phyloP scores from a whole-genome alignment of 2,329 filamentous ascomycete genomes.

The Corinectria fuckeliana region DNA sequence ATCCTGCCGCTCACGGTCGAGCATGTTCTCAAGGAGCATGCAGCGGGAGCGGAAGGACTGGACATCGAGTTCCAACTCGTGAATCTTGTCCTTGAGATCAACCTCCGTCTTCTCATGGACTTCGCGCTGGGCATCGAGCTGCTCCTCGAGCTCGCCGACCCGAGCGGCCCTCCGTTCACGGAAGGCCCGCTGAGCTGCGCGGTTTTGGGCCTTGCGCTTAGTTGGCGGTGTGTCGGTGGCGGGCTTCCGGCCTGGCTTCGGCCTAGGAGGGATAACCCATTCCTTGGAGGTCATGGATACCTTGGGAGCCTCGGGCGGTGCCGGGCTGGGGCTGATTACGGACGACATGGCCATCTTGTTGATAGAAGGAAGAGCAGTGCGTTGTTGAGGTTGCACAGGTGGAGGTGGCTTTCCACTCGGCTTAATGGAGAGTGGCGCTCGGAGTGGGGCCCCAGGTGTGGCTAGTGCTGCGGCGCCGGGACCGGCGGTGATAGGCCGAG shows the following conservation, averaged over 20 bases:
- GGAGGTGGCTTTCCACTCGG: constrained; percentile 38
- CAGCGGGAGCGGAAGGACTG: constrained; percentile 70
- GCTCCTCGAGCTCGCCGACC: constrained; percentile 76
- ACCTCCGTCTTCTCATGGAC: constrained; percentile 63
- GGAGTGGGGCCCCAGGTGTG: constrained; percentile 33
- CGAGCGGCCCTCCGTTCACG: constrained; percentile 85
- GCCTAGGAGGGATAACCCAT: constrained; percentile 84
- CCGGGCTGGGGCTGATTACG: constrained; percentile 50
- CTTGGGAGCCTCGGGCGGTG: constrained; percentile 51
- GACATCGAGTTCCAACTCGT: constrained; percentile 67
- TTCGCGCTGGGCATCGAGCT: constrained; percentile 67
- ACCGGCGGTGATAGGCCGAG: constrained; percentile 35
- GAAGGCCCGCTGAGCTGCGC: constrained; percentile 89
- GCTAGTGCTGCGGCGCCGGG: constrained; percentile 32
- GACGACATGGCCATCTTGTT: constrained; percentile 58
- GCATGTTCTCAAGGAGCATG: constrained; percentile 66
- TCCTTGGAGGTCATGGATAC: constrained; percentile 77
- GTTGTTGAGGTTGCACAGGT: constrained; percentile 40
- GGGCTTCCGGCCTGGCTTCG: constrained; percentile 91
- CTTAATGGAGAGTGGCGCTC: constrained; percentile 42
- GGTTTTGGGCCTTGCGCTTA: constrained; percentile 93
- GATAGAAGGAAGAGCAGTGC: constrained; percentile 45
- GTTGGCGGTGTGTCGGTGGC: constrained; percentile 91
- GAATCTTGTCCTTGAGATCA: constrained; percentile 64
- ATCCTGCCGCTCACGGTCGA: constrained; percentile 63